Evolutionary conservation across 2,329 filamentous ascomycete genomes (phyloP).

Genomic region (Ophiobolus disseminans): DNA sequence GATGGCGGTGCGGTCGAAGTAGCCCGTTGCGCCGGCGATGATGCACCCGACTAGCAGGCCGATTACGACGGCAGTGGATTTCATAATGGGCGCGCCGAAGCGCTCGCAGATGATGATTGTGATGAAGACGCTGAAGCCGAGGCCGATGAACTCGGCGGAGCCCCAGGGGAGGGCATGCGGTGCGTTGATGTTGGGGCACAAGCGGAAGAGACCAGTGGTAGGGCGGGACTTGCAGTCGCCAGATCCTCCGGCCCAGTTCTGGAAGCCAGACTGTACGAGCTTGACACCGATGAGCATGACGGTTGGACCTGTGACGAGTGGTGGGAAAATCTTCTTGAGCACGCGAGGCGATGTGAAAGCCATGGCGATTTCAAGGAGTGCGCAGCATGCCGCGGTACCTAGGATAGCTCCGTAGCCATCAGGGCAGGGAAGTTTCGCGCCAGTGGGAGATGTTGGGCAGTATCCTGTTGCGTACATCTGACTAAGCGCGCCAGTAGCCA

Average conservation of each 20-base stretch:
- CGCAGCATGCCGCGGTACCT: conserved; percentile 64
- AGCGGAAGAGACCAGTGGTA: conserved; percentile 61
- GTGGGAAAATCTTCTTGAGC: conserved; percentile 77
- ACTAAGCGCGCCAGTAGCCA: conserved; percentile 72
- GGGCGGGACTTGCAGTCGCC: conserved; percentile 62
- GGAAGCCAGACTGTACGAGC: conserved; percentile 74
- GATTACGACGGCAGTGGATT: conserved; percentile 76
- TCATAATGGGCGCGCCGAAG: conserved; percentile 85
- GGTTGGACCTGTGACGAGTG: conserved; percentile 74
- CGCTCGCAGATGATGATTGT: conserved; percentile 82
- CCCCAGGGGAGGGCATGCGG: conserved; percentile 79
- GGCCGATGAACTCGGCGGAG: conserved; percentile 76
- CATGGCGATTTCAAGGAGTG: conserved; percentile 71
- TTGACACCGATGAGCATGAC: conserved; percentile 76
- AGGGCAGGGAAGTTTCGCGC: conserved; percentile 74
- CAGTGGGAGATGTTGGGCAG: conserved; percentile 66
- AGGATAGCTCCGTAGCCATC: conserved; percentile 78
- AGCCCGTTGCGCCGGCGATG: conserved; percentile 77
- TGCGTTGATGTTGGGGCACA: conserved; percentile 68
- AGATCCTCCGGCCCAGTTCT: conserved; percentile 79
- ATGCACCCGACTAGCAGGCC: conserved; percentile 79
- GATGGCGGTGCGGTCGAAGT: conserved; percentile 78
- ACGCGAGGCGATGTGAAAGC: conserved; percentile 74
- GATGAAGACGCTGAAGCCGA: conserved; percentile 81
- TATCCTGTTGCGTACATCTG: conserved; percentile 82